Conservation (phyloP, 73 alveolate species). For the Uronychia binucleata region DNA sequence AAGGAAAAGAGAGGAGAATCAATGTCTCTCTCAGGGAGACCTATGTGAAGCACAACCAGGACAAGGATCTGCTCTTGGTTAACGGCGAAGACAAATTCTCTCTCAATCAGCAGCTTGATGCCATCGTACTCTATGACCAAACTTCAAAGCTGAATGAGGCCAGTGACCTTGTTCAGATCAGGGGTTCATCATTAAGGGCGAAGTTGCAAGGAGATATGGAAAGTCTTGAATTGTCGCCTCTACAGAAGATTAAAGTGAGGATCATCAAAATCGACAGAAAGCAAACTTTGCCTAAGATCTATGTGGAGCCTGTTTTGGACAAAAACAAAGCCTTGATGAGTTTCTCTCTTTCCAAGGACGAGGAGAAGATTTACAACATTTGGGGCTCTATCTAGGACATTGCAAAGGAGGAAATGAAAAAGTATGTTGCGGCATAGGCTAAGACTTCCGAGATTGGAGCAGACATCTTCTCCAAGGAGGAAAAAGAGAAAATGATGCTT, state of each 20-base stretch:
- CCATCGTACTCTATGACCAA: not conserved
- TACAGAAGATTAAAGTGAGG: constrained; percentile 25
- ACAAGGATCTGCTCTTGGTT: not conserved
- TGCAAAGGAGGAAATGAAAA: constrained; percentile 18
- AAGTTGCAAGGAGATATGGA: not conserved
- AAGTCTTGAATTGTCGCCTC: not conserved
- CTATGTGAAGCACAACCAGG: not conserved
- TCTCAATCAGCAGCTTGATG: not conserved
- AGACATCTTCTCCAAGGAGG: not conserved
- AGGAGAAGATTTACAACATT: constrained; percentile 5
- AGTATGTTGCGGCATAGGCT: constrained; percentile 1
- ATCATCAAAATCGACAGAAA: not conserved
- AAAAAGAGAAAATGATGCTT: not conserved
- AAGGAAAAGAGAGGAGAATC: not conserved
- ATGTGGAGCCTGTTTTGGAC: not conserved
- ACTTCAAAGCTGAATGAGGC: not conserved
- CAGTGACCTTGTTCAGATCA: not conserved
- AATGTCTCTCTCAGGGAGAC: not conserved
- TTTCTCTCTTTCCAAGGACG: too few relatives aligned
- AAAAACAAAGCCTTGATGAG: too few relatives aligned
- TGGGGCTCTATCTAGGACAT: constrained; percentile 30
- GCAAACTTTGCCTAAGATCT: not conserved
- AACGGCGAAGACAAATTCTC: not conserved
- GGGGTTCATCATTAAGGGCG: not conserved
- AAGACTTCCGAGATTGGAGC: not conserved